Percentiles rank a stretch among this genome's conserved stretches.
phyloP scores from a whole-genome alignment of 495 filamentous ascomycete genomes.

The Aspergillus wentii region DNA sequence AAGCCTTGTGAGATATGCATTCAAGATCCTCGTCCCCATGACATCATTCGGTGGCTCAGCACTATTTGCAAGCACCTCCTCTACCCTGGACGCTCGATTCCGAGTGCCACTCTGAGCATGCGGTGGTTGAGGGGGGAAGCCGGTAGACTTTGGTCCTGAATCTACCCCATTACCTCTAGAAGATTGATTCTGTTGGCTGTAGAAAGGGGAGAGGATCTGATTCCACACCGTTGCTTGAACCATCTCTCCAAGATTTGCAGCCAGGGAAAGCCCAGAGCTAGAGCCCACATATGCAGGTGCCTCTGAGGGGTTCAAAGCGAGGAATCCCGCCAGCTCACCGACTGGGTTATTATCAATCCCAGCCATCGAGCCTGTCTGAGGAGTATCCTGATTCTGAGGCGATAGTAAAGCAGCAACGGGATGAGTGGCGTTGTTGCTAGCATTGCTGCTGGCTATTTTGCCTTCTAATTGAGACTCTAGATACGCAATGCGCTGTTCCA shows the following conservation, averaged over 20 bases:
- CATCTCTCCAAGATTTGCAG: slow-evolving; percentile 48
- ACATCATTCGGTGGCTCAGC: slow-evolving; percentile 46
- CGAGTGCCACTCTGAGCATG: slow-evolving; percentile 3
- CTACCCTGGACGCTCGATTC: slow-evolving; percentile 23
- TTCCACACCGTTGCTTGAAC: slow-evolving; percentile 51
- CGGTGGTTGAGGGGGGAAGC: slow-evolving; percentile 8
- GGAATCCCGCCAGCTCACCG: slow-evolving; percentile 48
- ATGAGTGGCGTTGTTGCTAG: slow-evolving; percentile 13
- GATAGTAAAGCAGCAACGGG: slow-evolving; percentile 19
- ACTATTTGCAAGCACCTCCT: slow-evolving; percentile 36
- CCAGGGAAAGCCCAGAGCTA: slow-evolving; percentile 46
- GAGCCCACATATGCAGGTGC: slow-evolving; percentile 50
- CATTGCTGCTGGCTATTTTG: slow-evolving; percentile 14
- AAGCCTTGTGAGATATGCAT: slow-evolving; percentile 41
- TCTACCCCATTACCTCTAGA: background rate
- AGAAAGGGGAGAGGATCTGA: slow-evolving; percentile 36
- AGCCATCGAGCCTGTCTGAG: slow-evolving; percentile 14
- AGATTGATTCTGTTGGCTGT: slow-evolving; percentile 22
- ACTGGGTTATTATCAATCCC: slow-evolving; percentile 37
- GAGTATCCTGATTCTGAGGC: slow-evolving; percentile 19
- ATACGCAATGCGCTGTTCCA: slow-evolving; percentile 44
- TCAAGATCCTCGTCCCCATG: slow-evolving; percentile 39
- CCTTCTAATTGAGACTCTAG: slow-evolving; percentile 34
- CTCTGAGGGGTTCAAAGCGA: slow-evolving; percentile 41
- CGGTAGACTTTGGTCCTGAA: background rate